Conservation (phyloP, 331 rosid genomes). For the Cydonia oblonga region DNA sequence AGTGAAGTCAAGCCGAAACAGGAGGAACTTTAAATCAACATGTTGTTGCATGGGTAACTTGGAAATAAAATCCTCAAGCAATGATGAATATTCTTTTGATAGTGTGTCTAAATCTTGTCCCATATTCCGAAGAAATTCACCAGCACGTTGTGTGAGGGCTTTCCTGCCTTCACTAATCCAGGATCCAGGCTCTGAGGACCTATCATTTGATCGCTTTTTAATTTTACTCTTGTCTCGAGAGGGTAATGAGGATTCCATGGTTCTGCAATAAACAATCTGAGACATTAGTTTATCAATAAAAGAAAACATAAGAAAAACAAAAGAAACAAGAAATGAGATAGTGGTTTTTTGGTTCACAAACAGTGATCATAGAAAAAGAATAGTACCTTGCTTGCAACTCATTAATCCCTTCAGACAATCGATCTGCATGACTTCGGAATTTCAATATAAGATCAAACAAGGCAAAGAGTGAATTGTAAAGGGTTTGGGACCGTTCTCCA, state of each 20-base stretch:
- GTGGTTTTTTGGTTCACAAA: neutral
- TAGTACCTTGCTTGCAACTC: conserved; percentile 88
- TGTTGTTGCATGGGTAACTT: conserved; percentile 94
- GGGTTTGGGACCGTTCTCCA: conserved; percentile 81
- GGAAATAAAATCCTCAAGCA: conserved; percentile 78
- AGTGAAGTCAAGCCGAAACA: conserved; percentile 92
- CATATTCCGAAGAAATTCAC: conserved; percentile 70
- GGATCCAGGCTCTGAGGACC: conserved; percentile 47
- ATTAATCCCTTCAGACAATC: conserved; percentile 81
- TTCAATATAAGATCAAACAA: conserved; percentile 83
- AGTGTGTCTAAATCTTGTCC: conserved; percentile 70
- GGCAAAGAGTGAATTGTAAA: conserved; percentile 69
- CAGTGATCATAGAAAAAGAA: conserved; percentile 3
- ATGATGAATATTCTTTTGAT: conserved; percentile 71
- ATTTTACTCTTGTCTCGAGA: conserved; percentile 56
- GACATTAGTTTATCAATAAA: neutral
- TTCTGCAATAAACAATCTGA: conserved; percentile 37
- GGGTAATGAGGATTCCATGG: conserved; percentile 48
- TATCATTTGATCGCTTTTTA: conserved; percentile 28
- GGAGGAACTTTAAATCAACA: conserved; percentile 88
- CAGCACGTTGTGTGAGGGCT: conserved; percentile 75
- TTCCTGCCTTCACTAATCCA: conserved; percentile 88
- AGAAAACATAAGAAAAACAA: neutral
- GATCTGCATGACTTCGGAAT: conserved; percentile 76
- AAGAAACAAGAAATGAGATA: neutral